Percentiles rank a stretch among this genome's conserved stretches.
These are phyloP conservation scores for Aspergillus aculeatinus DNA, from an alignment of 2,329 filamentous ascomycete genomes.

Conservation along the genomic window DNA sequence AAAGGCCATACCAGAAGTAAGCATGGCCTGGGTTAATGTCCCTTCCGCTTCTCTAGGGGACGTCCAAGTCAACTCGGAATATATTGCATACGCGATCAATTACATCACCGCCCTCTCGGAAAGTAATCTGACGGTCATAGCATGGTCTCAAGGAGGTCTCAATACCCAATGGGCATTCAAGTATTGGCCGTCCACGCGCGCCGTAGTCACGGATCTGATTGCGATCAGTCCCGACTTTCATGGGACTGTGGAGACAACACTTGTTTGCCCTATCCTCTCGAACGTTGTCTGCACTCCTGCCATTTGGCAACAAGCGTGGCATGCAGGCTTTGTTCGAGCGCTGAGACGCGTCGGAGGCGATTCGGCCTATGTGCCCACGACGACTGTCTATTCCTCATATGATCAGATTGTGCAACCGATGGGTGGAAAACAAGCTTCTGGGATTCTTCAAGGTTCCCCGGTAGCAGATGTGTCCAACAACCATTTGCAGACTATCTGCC, in stretches of 20 bases:
- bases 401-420: conserved; percentile 57
- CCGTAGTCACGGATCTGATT: conserved; percentile 51
- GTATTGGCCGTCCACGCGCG: conserved; percentile 55
- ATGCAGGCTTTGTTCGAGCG: conserved; percentile 22
- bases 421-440: conserved; percentile 48
- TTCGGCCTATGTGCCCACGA: conserved; percentile 56
- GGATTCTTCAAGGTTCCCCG: conserved; percentile 39
- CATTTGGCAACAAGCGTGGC: conserved; percentile 44
- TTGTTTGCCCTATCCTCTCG: conserved; percentile 28
- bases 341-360: conserved; percentile 49
- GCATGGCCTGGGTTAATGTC: conserved; percentile 59
- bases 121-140: conserved; percentile 47
- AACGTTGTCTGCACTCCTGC: conserved; percentile 37
- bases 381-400: conserved; percentile 51
- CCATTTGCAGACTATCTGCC: conserved; percentile 49
- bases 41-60: conserved; percentile 50
- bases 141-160: conserved; percentile 58
- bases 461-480: conserved; percentile 52
- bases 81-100: conserved; percentile 59
- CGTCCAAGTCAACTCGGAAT: conserved; percentile 54
- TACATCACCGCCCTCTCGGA: conserved; percentile 50
- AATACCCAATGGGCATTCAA: conserved; percentile 59
- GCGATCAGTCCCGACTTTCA: conserved; percentile 55
- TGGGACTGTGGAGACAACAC: conserved; percentile 45
- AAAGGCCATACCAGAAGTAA: conserved; percentile 41